Conservation (phyloP, 345 rosid species). For the Euphorbia pulcherrima region DNA sequence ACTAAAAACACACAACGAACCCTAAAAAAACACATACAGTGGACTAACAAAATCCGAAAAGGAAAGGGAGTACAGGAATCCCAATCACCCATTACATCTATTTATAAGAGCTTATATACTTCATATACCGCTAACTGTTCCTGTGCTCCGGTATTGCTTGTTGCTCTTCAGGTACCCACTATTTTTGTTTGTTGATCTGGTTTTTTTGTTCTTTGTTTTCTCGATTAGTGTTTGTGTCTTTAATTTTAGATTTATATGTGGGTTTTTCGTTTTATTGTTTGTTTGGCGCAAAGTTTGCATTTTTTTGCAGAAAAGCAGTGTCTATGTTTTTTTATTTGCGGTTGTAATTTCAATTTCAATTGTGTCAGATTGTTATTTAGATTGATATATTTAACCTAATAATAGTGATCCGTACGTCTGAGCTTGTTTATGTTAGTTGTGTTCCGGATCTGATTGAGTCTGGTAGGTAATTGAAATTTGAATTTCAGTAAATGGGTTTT, state of each 20-base stretch:
- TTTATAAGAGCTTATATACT: background rate
- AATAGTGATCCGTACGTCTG: background rate
- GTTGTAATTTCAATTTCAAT: too few relatives aligned
- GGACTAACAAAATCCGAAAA: background rate
- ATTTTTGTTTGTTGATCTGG: background rate
- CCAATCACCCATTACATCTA: background rate
- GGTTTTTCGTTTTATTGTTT: background rate
- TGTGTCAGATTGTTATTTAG: background rate
- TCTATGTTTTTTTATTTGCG: background rate
- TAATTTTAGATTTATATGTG: background rate
- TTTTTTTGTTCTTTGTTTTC: background rate
- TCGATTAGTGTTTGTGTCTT: background rate
- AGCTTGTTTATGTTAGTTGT: background rate
- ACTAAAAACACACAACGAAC: background rate
- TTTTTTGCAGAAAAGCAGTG: background rate
- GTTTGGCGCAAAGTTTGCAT: background rate
- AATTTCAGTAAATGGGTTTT: background rate
- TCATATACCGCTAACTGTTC: background rate
- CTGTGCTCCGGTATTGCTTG: background rate
- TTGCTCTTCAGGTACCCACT: constrained; percentile 1
- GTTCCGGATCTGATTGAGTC: background rate
- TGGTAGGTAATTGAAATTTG: background rate
- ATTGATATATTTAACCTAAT: background rate
- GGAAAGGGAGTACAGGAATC: background rate
- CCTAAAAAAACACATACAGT: background rate